phyloP scores from a whole-genome alignment of 2,329 filamentous ascomycete species.

The Metarhizium album region DNA sequence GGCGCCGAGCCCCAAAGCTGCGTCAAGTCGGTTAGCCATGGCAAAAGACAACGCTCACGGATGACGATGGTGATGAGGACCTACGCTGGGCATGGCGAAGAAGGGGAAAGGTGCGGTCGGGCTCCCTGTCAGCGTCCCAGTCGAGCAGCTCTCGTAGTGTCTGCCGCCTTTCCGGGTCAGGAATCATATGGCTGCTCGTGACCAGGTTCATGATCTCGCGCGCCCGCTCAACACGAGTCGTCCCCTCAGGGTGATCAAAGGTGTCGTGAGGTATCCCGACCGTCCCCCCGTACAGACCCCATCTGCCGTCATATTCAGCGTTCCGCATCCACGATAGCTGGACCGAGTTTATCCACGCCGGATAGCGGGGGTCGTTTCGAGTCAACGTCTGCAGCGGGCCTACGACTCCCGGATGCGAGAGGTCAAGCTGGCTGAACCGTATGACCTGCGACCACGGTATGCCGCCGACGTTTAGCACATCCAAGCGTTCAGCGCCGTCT shows the following conservation, averaged over 20 bases:
- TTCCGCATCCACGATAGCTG: not conserved
- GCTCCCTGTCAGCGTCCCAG: not conserved
- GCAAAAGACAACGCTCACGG: not conserved
- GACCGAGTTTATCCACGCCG: not conserved
- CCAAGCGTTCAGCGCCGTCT: not conserved
- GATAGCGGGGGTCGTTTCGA: not conserved
- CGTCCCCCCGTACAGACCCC: not conserved
- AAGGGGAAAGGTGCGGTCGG: not conserved
- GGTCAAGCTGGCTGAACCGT: not conserved
- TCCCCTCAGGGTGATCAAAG: not conserved
- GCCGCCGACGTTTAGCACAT: not conserved
- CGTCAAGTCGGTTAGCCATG: not conserved
- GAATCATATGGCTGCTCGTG: not conserved
- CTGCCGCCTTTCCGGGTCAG: not conserved
- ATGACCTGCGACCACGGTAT: not conserved
- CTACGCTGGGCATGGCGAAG: not conserved
- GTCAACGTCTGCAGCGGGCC: not conserved
- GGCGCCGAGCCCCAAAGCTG: not conserved
- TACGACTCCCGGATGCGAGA: not conserved
- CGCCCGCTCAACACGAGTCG: not conserved
- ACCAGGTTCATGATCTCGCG: not conserved
- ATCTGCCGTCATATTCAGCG: not conserved
- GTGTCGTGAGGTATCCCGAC: not conserved
- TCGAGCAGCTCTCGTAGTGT: not conserved
- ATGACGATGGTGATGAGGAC: not conserved